A percentile compares a stretch with the other conserved stretches of the same genome.
phyloP scores from a whole-genome alignment of 2,329 filamentous ascomycete species.

The Xylariales sp. region DNA sequence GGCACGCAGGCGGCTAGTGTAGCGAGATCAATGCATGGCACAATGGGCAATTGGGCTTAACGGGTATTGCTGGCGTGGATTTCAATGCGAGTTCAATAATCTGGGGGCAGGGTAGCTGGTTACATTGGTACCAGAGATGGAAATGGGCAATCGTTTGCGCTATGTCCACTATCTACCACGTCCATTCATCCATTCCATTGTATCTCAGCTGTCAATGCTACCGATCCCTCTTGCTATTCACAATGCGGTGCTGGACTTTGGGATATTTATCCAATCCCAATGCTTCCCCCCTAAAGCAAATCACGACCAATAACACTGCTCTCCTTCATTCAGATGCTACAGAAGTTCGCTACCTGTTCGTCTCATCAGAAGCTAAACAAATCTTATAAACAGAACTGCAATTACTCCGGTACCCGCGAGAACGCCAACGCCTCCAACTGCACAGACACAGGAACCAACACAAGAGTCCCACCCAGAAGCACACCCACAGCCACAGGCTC shows the following conservation, averaged over 20 bases:
- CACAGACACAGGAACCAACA: conserved; percentile 23
- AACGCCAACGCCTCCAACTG: conserved; percentile 26
- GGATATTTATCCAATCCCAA: conserved; percentile 2
- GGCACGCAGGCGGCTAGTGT: conserved; percentile 1
- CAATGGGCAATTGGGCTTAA: conserved; percentile 6
- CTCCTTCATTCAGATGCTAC: conserved; percentile 8
- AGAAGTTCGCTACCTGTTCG: not conserved
- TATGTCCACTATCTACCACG: conserved; percentile 15
- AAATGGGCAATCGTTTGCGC: conserved; percentile 18
- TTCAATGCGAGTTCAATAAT: conserved; percentile 12
- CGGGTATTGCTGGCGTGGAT: conserved; percentile 15
- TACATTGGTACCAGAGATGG: conserved; percentile 21
- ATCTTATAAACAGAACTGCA: conserved; percentile 36
- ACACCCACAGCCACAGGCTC: not conserved
- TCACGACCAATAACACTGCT: not conserved
- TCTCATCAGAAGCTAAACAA: conserved; percentile 21
- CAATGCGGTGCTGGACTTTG: conserved; percentile 6
- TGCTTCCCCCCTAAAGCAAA: not conserved
- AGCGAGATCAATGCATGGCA: conserved; percentile 14
- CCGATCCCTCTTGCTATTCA: not conserved
- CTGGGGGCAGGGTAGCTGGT: conserved; percentile 3
- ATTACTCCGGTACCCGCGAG: conserved; percentile 35
- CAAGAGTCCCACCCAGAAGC: not conserved
- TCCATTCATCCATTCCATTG: conserved; percentile 8
- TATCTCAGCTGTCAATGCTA: conserved; percentile 19